phyloP scores from a whole-genome alignment of 2,329 filamentous ascomycete species.

The Aspergillus chevalieri region DNA sequence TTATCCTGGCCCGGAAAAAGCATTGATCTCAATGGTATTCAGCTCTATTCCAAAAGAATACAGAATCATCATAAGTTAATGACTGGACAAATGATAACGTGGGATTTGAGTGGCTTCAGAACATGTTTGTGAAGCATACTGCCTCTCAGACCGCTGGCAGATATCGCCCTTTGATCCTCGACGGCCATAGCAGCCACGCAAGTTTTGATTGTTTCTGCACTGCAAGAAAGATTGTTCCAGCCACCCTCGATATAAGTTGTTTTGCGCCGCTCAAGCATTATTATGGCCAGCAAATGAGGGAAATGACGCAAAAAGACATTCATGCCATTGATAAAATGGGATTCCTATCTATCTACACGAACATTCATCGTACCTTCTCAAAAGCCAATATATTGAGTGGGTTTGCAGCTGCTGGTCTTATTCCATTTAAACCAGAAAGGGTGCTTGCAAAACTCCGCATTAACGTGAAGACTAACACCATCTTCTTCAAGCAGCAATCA shows the following conservation, averaged over 20 bases:
- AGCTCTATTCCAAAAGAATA: neutral
- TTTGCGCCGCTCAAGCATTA: too few species aligned
- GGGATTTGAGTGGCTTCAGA: neutral
- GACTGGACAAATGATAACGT: neutral
- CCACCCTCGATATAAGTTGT: neutral
- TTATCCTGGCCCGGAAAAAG: neutral
- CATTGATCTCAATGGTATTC: neutral
- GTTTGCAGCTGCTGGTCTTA: too few species aligned
- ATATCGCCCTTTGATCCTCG: constrained; percentile 7
- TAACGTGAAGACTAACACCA: too few species aligned
- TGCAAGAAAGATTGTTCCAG: constrained; percentile 6
- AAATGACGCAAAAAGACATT: too few species aligned
- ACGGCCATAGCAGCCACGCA: constrained; percentile 6
- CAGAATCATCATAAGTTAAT: neutral
- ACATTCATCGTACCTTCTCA: too few species aligned
- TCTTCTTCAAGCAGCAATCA: too few species aligned
- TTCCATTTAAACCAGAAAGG: too few species aligned
- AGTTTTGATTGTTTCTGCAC: constrained; percentile 6
- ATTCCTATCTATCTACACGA: too few species aligned
- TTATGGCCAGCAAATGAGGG: too few species aligned
- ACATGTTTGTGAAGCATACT: neutral
- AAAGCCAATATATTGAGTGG: too few species aligned
- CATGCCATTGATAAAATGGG: too few species aligned
- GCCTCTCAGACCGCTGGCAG: neutral
- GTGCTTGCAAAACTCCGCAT: too few species aligned